Conservation (phyloP, 305 asterid species). For the Fraxinus paxiana region DNA sequence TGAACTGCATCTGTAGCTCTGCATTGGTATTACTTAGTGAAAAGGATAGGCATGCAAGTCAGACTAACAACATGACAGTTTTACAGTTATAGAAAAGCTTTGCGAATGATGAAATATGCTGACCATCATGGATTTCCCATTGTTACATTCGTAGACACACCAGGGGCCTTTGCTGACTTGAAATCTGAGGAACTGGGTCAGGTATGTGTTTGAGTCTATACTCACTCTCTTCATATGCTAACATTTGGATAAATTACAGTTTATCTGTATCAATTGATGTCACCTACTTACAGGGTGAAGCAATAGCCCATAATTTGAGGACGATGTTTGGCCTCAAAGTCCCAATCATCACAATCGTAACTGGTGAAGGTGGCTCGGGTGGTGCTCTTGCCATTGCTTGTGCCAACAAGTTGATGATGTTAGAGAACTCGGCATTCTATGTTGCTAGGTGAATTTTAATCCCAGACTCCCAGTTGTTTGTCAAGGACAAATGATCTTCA, state of each 20-base stretch:
- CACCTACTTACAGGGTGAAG: conserved; percentile 36
- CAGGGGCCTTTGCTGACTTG: conserved; percentile 48
- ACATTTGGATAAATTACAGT: not conserved
- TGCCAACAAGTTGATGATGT: conserved; percentile 44
- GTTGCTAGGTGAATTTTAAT: conserved; percentile 40
- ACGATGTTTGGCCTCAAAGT: conserved; percentile 49
- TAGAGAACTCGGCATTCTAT: conserved; percentile 44
- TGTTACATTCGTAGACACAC: conserved; percentile 42
- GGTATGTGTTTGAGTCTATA: conserved; percentile 1
- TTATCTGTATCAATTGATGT: not conserved
- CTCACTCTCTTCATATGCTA: not conserved
- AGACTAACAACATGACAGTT: not conserved
- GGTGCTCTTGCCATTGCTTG: conserved; percentile 53
- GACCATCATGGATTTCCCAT: conserved; percentile 49
- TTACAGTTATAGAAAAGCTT: conserved; percentile 43
- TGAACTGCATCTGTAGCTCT: not conserved
- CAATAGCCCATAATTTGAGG: conserved; percentile 46
- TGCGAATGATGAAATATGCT: conserved; percentile 48
- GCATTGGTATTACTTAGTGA: not conserved
- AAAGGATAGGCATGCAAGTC: not conserved
- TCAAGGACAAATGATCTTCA: not conserved
- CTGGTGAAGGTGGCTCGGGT: conserved; percentile 53
- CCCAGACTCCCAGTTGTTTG: not conserved
- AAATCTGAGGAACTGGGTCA: conserved; percentile 52
- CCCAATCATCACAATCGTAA: conserved; percentile 40